phyloP scores from a whole-genome alignment of 495 filamentous ascomycete species.

The Staphylotrichum longicolle region DNA sequence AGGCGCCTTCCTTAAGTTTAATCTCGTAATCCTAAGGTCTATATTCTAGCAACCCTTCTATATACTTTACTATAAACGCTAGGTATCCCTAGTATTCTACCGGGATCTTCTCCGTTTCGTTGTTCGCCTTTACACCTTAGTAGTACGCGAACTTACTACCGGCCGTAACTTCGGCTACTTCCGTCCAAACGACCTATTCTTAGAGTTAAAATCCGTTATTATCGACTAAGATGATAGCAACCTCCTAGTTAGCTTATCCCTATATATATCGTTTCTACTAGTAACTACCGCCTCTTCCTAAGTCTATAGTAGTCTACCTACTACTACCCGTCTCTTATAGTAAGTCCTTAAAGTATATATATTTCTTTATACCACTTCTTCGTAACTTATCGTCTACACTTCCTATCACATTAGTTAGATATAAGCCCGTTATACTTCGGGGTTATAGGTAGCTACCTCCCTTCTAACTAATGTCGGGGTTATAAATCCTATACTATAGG shows the following conservation, averaged over 20 bases:
- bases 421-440: not conserved
- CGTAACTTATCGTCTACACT: not conserved
- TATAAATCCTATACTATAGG: too few relatives aligned
- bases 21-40: slow-evolving; percentile 7
- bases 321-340: not conserved
- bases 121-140: not conserved
- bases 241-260: not conserved
- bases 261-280: not conserved
- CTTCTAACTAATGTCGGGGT: too few relatives aligned
- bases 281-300: not conserved
- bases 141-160: not conserved
- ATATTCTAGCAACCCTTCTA: not conserved
- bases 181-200: not conserved
- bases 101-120: not conserved
- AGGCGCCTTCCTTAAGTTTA: not conserved
- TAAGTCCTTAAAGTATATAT: too few relatives aligned
- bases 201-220: not conserved
- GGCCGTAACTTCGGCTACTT: not conserved
- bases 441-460: too few relatives aligned
- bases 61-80: not conserved
- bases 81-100: not conserved
- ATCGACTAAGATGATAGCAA: not conserved
- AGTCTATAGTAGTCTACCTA: not conserved
- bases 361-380: too few relatives aligned
- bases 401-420: not conserved